Percentiles rank a stretch among this genome's conserved stretches.
Conservation (phyloP, 2,329 filamentous ascomycete species). For the Teratosphaeria pseudoeucalypti region DNA sequence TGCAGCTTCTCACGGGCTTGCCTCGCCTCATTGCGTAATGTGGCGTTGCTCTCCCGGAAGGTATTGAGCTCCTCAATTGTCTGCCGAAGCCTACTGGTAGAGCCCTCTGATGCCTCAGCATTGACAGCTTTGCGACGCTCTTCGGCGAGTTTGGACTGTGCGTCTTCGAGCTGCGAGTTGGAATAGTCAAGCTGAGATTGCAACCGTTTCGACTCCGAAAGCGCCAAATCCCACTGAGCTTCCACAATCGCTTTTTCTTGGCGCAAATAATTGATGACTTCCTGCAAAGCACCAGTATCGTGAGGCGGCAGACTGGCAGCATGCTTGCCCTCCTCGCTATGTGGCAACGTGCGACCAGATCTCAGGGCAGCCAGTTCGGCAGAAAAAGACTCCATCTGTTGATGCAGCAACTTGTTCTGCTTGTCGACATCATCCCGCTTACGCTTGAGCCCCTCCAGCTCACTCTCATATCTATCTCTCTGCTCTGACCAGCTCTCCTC, state of each 20-base stretch:
- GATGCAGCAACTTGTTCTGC: slow-evolving; percentile 83
- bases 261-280: slow-evolving; percentile 82
- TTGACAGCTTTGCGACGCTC: slow-evolving; percentile 71
- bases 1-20: slow-evolving; percentile 66
- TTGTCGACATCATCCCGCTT: slow-evolving; percentile 72
- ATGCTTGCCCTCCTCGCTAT: slow-evolving; percentile 39
- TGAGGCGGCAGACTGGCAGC: slow-evolving; percentile 41
- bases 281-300: slow-evolving; percentile 62
- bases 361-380: slow-evolving; percentile 71
- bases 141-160: slow-evolving; percentile 78
- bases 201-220: slow-evolving; percentile 76
- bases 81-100: slow-evolving; percentile 83
- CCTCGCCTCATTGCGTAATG: slow-evolving; percentile 75
- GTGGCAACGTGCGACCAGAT: slow-evolving; percentile 49
- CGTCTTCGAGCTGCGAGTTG: slow-evolving; percentile 79
- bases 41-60: slow-evolving; percentile 88
- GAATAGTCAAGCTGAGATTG: slow-evolving; percentile 84
- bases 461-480: slow-evolving; percentile 68
- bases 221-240: slow-evolving; percentile 84
- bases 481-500: slow-evolving; percentile 83
- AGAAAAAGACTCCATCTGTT: slow-evolving; percentile 70
- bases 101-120: slow-evolving; percentile 60
- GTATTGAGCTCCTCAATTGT: slow-evolving; percentile 93
- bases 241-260: slow-evolving; percentile 97
- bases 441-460: slow-evolving; percentile 57